A percentile compares a stretch with the other conserved stretches of the same genome.
Evolutionary conservation across 2,329 filamentous ascomycete species (phyloP).

Genomic region (Colletotrichum godetiae): DNA sequence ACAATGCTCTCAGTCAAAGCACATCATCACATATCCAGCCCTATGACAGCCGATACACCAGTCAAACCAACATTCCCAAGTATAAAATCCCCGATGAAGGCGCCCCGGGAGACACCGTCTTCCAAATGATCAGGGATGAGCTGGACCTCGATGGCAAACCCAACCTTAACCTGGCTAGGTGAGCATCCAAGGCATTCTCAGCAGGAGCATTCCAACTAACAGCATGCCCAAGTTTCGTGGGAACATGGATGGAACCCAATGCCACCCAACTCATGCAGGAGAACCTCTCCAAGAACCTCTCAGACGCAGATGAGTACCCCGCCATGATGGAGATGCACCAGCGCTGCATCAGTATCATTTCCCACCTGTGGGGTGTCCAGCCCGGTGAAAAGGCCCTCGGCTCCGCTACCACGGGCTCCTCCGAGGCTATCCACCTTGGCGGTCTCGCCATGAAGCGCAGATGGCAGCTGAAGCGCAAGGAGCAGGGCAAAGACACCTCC

Average conservation of each 20-base stretch:
- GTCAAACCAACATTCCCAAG: constrained; percentile 64
- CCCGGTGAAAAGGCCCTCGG: constrained; percentile 74
- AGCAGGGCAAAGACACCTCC: constrained; percentile 69
- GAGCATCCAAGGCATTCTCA: constrained; percentile 21
- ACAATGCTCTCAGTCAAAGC: constrained; percentile 50
- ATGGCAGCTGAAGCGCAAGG: constrained; percentile 73
- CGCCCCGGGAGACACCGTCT: constrained; percentile 70
- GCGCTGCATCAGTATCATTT: constrained; percentile 76
- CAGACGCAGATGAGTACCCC: constrained; percentile 76
- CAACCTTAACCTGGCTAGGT: constrained; percentile 74
- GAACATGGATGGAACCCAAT: constrained; percentile 77
- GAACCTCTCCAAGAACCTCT: constrained; percentile 77
- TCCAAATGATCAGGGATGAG: constrained; percentile 73
- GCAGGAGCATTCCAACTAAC: background rate
- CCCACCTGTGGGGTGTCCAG: constrained; percentile 73
- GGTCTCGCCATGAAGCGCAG: constrained; percentile 80
- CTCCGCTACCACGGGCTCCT: constrained; percentile 77
- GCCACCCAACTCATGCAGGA: constrained; percentile 74
- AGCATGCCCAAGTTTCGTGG: constrained; percentile 66
- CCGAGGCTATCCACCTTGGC: constrained; percentile 77
- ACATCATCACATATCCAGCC: constrained; percentile 64
- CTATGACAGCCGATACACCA: constrained; percentile 68
- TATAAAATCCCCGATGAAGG: constrained; percentile 68
- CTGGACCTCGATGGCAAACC: constrained; percentile 74
- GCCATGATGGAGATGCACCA: constrained; percentile 70